Evolutionary conservation across 805 yeast genomes (phyloP).

Genomic region (Ogataea degrootiae): DNA sequence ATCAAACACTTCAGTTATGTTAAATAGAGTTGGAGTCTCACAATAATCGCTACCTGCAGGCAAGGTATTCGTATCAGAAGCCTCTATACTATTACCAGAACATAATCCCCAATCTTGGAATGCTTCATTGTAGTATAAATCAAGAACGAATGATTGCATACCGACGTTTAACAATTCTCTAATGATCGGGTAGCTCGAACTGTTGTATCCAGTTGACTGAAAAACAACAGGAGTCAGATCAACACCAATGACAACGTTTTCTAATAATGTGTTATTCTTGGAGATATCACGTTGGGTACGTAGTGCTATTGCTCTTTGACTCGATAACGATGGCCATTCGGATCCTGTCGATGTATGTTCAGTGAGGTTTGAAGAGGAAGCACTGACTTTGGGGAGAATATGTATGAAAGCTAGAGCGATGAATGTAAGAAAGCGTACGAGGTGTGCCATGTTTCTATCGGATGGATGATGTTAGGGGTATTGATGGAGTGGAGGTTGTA

Average conservation of each 20-base stretch:
- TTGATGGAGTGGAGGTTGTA: too few species aligned
- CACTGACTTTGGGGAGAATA: too few species aligned
- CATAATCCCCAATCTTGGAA: slow-evolving; percentile 51
- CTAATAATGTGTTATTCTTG: slow-evolving; percentile 35
- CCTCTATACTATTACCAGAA: neutral
- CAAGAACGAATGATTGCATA: slow-evolving; percentile 42
- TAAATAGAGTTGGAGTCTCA: slow-evolving; percentile 12
- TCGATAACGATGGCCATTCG: slow-evolving; percentile 31
- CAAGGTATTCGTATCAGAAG: slow-evolving; percentile 35
- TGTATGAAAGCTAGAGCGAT: too few species aligned
- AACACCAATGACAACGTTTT: slow-evolving; percentile 37
- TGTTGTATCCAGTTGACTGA: slow-evolving; percentile 28
- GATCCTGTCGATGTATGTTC: neutral
- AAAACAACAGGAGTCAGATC: slow-evolving; percentile 31
- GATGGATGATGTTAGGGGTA: too few species aligned
- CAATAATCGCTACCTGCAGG: slow-evolving; percentile 22
- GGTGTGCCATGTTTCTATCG: too few species aligned
- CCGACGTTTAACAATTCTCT: slow-evolving; percentile 38
- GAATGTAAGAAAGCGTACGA: too few species aligned
- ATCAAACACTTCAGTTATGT: slow-evolving; percentile 22
- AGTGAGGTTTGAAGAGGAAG: too few species aligned
- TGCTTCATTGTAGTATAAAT: slow-evolving; percentile 51
- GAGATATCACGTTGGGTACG: slow-evolving; percentile 46
- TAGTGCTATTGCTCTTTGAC: slow-evolving; percentile 30
- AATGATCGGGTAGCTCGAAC: slow-evolving; percentile 26